These are phyloP conservation scores for bread wheat (Triticum aestivum) DNA, from an alignment of 176 grass and related monocot genomes.

Conservation along the genomic window IWGSC_CS_RefSeq_v2.1 NC_057797.1:6067734-6068233, in stretches of 20 bases:
- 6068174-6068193: neutral
- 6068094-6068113: neutral
- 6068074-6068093: neutral
- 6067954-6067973: neutral
- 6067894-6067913: neutral
- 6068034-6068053: slow-evolving; percentile 43
- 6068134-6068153: neutral
- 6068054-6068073: neutral
- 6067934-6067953: neutral
- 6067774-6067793: neutral
- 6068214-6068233: neutral
- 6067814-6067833: slow-evolving; percentile 23
- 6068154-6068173: neutral
- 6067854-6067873: neutral
- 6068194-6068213: neutral
- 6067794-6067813: neutral
- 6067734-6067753: slow-evolving; percentile 8
- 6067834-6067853: slow-evolving; percentile 22
- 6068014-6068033: neutral
- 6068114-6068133: neutral
- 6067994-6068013: neutral
- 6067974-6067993: neutral
- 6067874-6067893: neutral
- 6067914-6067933: neutral
- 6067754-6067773: slow-evolving; percentile 12